Base-by-base conservation (phyloP, 2,329 filamentous ascomycete species). In the Elsinoe perseae region DNA sequence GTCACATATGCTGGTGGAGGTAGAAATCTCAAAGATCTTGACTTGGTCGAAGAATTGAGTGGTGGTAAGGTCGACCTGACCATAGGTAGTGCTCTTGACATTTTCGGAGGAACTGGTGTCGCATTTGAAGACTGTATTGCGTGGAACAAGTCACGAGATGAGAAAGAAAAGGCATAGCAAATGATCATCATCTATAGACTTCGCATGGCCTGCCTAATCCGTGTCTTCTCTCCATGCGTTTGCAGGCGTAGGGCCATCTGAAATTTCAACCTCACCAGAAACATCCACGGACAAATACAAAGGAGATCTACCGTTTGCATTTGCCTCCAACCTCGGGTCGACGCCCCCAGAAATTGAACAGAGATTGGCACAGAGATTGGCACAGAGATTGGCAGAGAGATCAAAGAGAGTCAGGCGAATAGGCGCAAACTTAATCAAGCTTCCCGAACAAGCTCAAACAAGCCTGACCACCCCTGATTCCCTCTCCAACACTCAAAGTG, bases 1-100 rank as follows among this genome's bases (percentile, higher is more conserved):
- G 87, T 97, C 14, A 98, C 93, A 1, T 98, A 98, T 73, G 93
- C 93, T 4, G 93, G 93, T 21, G 93, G 93, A n/a, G 93, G 89
- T 38, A 81, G 89, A 56, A 84, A 83, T 64, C 73, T 97, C 34
- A 80, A 84, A 46, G 93, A 98, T 66, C 73, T 98, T 25, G 87
- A 93, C 58, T 77, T 83, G 32, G 93, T 98, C 8, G 86, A 89
- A 73, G 72, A 73, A 40, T 75, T 95, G 61, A 96, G 92, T 70
- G 70, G 73, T 32, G 90, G 89, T 25, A 89, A 84, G 68, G 85
- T 97, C 20, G 91, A 98, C 68, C 76, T 98, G 64, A 98, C 93
- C 0, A 97, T 97, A 67, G 93, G 93, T 10, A 97, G 93, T 69
- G 93, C 93, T 1, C 73, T 98, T 64, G 93, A 98, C 73, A 90